Evolutionary conservation across 2,329 filamentous ascomycete species (phyloP), one percentile per base, ranked within the genome.

Genomic region (Fusarium musae): DNA sequence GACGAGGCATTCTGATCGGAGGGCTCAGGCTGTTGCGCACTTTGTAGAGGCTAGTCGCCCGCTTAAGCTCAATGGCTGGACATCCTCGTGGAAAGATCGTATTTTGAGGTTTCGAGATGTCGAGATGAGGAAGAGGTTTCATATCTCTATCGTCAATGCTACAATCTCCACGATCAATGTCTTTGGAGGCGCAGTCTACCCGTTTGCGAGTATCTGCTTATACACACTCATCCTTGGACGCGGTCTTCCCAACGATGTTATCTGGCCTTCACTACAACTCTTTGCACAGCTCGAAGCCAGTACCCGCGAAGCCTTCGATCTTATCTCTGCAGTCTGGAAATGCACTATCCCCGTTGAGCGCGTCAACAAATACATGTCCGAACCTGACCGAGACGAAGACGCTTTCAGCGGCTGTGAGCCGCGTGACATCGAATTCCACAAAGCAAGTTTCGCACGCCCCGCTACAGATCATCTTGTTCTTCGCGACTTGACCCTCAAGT

Each of bases 31-130:
- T 9, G 93, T 94, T 2, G 92, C 92, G 5, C 94, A 97, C 78
- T 96, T 97, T 66, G 93, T 97, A 58, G 94, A 97, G 80, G 91
- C 93, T 0, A 94, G 96, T 62, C 89, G 94, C 7, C 93, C 96
- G 1, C 79, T 84, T 11, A 84, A 84, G 71, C 78, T 84, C 36
- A 84, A 84, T 40, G 82, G 82, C 10, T 84, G 82, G 82, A 84
- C 82, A 3, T 76, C 74, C 2, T 80, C 80, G 0, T 84, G 82
- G 82, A 80, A 77, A 47, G 71, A 69, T 23, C 75, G 82, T 6
- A 84, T 84, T 56, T 69, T 84, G 69, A 77, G 73, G 37, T 83
- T 84, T 21, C 75, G 82, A 2, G 77, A 74, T 7, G 53, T 77
- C 39, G 82, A 84, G 58, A 83, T 84, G 82, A 62, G 65, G 32